Percentiles rank a stretch among this genome's conserved stretches.
phyloP scores from a whole-genome alignment of 108 stramenopile genomes.

The Nitzschia sp. region DNA sequence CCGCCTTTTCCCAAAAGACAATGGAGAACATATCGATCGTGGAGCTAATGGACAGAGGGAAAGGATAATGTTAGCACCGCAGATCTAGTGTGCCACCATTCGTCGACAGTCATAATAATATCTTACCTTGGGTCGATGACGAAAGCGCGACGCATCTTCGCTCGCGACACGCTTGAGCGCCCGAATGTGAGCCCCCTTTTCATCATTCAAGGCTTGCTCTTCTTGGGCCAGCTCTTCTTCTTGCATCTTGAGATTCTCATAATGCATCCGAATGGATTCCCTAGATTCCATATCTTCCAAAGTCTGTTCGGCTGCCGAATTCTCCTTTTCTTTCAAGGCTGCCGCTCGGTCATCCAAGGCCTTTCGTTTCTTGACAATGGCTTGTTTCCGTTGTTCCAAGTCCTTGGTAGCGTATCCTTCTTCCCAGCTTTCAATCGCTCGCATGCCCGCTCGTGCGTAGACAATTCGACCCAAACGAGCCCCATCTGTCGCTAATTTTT shows the following conservation, averaged over 20 bases:
- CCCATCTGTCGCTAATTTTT: constrained; percentile 72
- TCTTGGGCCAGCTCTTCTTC: constrained; percentile 63
- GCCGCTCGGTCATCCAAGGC: constrained; percentile 37
- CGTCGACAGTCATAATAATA: too few relatives aligned
- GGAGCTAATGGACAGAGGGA: constrained; percentile 58
- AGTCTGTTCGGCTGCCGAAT: constrained; percentile 18
- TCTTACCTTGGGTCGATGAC: constrained; percentile 66
- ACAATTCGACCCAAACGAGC: constrained; percentile 78
- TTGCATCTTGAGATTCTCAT: constrained; percentile 50
- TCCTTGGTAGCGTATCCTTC: constrained; percentile 73
- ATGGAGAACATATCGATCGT: constrained; percentile 92
- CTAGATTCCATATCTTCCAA: constrained; percentile 53
- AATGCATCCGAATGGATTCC: constrained; percentile 71
- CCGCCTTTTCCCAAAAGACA: constrained; percentile 95
- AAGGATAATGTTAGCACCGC: too few relatives aligned
- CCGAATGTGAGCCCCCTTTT: constrained; percentile 77
- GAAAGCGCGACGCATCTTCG: constrained; percentile 83
- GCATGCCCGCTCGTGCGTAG: constrained; percentile 56
- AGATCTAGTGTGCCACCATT: too few relatives aligned
- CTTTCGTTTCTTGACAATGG: constrained; percentile 45
- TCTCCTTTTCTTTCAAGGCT: neutral
- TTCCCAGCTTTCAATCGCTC: constrained; percentile 76
- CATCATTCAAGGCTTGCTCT: constrained; percentile 66
- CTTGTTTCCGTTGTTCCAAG: constrained; percentile 44
- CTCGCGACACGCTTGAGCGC: constrained; percentile 77